A percentile compares a stretch with the other conserved stretches of the same genome.
Conservation (phyloP, 768 basidiomycete species). For the Galerina sulciceps region DNA sequence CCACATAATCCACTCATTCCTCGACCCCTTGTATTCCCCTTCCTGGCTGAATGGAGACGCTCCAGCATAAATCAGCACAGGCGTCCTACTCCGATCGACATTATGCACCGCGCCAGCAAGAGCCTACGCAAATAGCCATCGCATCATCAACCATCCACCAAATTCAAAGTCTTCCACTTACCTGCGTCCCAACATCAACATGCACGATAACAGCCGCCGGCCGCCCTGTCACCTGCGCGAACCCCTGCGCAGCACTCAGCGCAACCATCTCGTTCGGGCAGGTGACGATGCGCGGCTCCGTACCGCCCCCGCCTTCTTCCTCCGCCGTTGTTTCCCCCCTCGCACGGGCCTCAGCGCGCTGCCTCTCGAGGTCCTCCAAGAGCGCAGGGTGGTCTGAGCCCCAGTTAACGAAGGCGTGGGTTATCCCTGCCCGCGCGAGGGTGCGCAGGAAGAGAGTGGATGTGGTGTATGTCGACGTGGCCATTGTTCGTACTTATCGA, state of each 20-base stretch:
- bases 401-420: conserved; percentile 77
- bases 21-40: conserved; percentile 60
- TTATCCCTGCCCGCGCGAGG: conserved; percentile 60
- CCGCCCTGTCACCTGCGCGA: conserved; percentile 64
- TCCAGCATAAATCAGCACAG: conserved; percentile 75
- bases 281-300: conserved; percentile 58
- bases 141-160: too few relatives aligned
- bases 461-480: conserved; percentile 44
- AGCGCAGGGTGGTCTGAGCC: conserved; percentile 77
- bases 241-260: conserved; percentile 72
- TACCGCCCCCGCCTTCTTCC: too few relatives aligned
- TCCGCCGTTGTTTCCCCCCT: neutral
- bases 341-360: conserved; percentile 36
- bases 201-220: conserved; percentile 78
- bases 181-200: conserved; percentile 74
- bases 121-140: conserved; percentile 50
- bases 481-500: neutral
- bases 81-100: conserved; percentile 61
- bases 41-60: conserved; percentile 62
- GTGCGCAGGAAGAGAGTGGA: conserved; percentile 66
- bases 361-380: conserved; percentile 68
- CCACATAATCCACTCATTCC: conserved; percentile 81
- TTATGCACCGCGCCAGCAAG: conserved; percentile 77
- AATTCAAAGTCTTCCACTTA: conserved; percentile 23
- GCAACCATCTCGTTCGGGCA: conserved; percentile 83